phyloP scores from a whole-genome alignment of 1,284 basidiomycete genomes.

The Lentinus polychrous region DNA sequence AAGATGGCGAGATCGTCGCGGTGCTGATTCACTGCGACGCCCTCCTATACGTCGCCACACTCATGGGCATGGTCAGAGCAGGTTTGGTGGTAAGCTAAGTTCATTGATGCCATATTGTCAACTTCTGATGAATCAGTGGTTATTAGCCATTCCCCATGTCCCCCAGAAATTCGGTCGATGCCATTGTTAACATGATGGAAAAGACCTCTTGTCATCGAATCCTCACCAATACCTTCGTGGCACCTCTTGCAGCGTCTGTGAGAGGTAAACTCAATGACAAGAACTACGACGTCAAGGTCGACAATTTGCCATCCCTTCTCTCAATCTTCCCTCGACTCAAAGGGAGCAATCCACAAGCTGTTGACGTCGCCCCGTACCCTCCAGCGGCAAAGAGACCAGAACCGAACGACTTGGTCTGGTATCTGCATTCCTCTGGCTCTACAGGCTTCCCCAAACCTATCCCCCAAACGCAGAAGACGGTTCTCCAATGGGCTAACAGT shows the following conservation, averaged over 20 bases:
- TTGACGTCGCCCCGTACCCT: constrained; percentile 1
- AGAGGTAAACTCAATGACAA: constrained; percentile 2
- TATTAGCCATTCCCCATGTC: constrained; percentile 23
- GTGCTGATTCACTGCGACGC: constrained; percentile 25
- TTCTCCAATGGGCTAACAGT: constrained; percentile 7
- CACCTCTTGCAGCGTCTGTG: neutral
- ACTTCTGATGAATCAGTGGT: neutral
- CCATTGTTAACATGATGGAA: constrained; percentile 8
- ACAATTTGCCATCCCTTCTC: constrained; percentile 5
- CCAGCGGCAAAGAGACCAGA: neutral
- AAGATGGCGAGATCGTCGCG: constrained; percentile 23
- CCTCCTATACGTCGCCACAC: constrained; percentile 24
- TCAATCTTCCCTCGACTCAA: constrained; percentile 8
- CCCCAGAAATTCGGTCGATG: constrained; percentile 9
- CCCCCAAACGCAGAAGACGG: constrained; percentile 5
- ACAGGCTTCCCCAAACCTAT: constrained; percentile 5
- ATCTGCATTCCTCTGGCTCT: constrained; percentile 4
- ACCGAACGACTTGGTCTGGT: constrained; percentile 1
- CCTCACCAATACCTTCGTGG: constrained; percentile 5
- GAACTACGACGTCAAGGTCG: constrained; percentile 1
- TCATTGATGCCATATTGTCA: neutral
- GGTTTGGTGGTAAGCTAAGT: constrained; percentile 23
- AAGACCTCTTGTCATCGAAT: constrained; percentile 9
- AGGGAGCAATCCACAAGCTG: neutral
- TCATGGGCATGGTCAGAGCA: constrained; percentile 24